Base-by-base conservation (phyloP, 208 protist genomes). In the Trichomonas vaginalis region DNA sequence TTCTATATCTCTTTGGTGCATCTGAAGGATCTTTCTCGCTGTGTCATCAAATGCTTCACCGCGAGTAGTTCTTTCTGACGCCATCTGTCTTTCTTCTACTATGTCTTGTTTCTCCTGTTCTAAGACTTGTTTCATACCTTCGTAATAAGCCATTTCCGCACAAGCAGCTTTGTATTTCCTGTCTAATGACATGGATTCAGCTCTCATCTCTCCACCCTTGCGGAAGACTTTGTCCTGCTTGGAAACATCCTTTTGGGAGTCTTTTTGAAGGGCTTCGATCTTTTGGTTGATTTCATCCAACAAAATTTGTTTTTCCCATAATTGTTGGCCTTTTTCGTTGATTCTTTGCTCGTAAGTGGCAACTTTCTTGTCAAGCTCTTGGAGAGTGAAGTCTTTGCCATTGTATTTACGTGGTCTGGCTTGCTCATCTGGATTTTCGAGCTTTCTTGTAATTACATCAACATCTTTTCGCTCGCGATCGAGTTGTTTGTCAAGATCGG, bases 261-360 rank as follows among this genome's bases (percentile, higher is more conserved):
- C 40, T 32, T 88, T 47, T 35, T 37, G 35, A 32, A 88, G 35
- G 3, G 23, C 82, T 88, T 45, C 37, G 21, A 88, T 88, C 40
- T 88, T 88, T 17, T 88, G n/a, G 17, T 88, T 40, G 40, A 88
- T 88, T n/a, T 88, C 82, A 47, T 47, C 17, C 0, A 88, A 23
- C 37, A 88, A 47, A 88, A 88, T 88, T 42, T 88, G 82, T 42
- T 88, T 88, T 48, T 88, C 82, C 82, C 82, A 88, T 9, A 88
- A n/a, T 48, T 88, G 82, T 42, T 88, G 82, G 17, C 40, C 40
- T 47, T 88, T 88, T 42, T 45, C 35, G 32, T 88, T 88, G 17
- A 88, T 88, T 88, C 82, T 88, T 48, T 88, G 82, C 32, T 88
- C 82, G 32, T 88, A 88, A 10, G 32, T 32, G n/a, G 35, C 17